Evolutionary conservation across 164 flowering plant species (phyloP).

Genomic region (Annona squamosa): DNA sequence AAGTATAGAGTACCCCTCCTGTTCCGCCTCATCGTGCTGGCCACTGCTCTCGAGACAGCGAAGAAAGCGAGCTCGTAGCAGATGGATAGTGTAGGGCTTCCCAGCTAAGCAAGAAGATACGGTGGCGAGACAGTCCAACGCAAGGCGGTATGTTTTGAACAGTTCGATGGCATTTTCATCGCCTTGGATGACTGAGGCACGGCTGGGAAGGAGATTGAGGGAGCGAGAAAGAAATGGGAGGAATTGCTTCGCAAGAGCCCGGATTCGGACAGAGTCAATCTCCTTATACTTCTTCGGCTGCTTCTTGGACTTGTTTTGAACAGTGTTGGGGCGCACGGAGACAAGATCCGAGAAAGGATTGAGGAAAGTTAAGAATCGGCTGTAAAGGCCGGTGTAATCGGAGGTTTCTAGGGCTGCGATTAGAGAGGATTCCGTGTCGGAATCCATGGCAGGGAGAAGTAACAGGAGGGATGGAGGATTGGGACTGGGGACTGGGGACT

Average conservation of each 20-base stretch:
- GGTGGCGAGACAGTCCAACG: conserved; percentile 20
- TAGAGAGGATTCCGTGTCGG: conserved; percentile 17
- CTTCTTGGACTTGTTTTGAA: conserved; percentile 11
- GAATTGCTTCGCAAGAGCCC: conserved; percentile 71
- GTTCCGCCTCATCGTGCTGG: conserved; percentile 36
- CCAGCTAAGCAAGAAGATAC: conserved; percentile 40
- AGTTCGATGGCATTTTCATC: conserved; percentile 20
- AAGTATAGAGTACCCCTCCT: conserved; percentile 42
- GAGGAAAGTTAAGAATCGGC: conserved; percentile 10
- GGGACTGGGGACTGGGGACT: not conserved
- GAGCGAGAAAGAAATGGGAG: conserved; percentile 52
- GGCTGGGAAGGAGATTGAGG: conserved; percentile 50
- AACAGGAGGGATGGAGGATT: not conserved
- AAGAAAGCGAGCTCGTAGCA: conserved; percentile 47
- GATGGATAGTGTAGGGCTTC: conserved; percentile 37
- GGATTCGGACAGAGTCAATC: conserved; percentile 19
- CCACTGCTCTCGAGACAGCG: conserved; percentile 47
- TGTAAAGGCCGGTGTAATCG: conserved; percentile 14
- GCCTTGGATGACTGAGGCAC: conserved; percentile 26
- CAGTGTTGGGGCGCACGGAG: not conserved
- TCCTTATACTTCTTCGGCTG: conserved; percentile 2
- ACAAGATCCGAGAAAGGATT: conserved; percentile 18
- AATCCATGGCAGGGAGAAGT: conserved; percentile 7
- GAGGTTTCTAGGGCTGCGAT: conserved; percentile 17
- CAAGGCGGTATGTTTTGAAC: conserved; percentile 42